Percentiles rank a stretch among this genome's conserved stretches.
Conservation (phyloP, 2,329 filamentous ascomycete genomes). For the Scytalidium sp. region DNA sequence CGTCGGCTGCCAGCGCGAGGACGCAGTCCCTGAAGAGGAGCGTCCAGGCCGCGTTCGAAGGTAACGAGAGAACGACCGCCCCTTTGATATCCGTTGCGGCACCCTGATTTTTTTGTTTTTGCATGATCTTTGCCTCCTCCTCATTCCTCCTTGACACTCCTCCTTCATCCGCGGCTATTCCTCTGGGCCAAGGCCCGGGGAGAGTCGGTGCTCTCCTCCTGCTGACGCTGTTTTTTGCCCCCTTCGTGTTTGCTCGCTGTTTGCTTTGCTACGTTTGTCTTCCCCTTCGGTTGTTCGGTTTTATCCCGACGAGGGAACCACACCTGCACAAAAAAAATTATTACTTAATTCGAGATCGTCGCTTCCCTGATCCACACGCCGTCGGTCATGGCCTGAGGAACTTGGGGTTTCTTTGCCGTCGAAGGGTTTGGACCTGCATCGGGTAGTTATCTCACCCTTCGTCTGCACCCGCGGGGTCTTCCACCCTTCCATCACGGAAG, state of each 20-base stretch:
- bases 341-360: constrained; percentile 12
- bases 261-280: background rate
- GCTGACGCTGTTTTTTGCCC: constrained; percentile 9
- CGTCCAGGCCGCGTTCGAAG: constrained; percentile 60
- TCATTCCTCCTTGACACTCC: constrained; percentile 9
- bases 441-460: background rate
- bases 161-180: too few relatives aligned
- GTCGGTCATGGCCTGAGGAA: constrained; percentile 10
- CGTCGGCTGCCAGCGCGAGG: constrained; percentile 29
- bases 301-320: too few relatives aligned
- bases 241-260: background rate
- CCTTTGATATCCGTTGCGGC: constrained; percentile 11
- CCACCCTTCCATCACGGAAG: background rate
- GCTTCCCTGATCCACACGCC: constrained; percentile 10
- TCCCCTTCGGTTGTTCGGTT: background rate
- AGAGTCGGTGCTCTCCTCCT: constrained; percentile 3
- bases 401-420: background rate
- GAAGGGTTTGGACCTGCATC: background rate
- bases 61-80: constrained; percentile 33
- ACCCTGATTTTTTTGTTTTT: background rate
- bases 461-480: background rate
- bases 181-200: too few relatives aligned
- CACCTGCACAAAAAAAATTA: constrained; percentile 3
- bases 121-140: constrained; percentile 11
- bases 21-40: constrained; percentile 53